Percentiles rank a stretch among this genome's conserved stretches.
phyloP scores from a whole-genome alignment of 139 green algal species.

The Tetraselmis chui region DNA sequence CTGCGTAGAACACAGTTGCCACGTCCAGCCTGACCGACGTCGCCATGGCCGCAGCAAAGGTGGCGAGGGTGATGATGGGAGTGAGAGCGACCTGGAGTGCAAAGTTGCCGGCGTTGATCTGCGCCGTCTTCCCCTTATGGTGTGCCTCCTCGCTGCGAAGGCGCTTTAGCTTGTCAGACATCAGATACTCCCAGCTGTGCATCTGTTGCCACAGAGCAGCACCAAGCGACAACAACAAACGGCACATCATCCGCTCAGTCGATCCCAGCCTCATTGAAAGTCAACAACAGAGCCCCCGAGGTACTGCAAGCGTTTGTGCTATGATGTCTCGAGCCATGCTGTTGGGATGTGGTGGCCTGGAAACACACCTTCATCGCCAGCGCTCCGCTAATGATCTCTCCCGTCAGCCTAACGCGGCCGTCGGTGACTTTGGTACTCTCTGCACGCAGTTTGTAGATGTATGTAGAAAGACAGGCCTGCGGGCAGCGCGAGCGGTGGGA shows the following conservation, averaged over 20 bases:
- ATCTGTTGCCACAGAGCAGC: neutral
- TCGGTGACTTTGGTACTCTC: constrained; percentile 47
- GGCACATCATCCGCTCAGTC: neutral
- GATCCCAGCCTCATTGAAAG: neutral
- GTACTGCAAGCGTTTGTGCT: too few species aligned
- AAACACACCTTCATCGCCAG: constrained; percentile 83
- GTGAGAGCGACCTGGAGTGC: constrained; percentile 50
- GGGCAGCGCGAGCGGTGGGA: too few species aligned
- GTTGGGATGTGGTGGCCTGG: too few species aligned
- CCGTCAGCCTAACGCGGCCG: constrained; percentile 68
- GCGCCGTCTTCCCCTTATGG: constrained; percentile 1
- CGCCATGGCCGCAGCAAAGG: constrained; percentile 37
- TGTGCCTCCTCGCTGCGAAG: constrained; percentile 7
- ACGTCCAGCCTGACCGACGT: constrained; percentile 34
- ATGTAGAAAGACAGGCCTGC: constrained; percentile 2
- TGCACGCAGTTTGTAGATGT: constrained; percentile 4
- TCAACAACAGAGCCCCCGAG: too few species aligned
- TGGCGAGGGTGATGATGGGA: constrained; percentile 57
- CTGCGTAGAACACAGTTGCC: constrained; percentile 57
- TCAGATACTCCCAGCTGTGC: too few species aligned
- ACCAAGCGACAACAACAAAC: neutral
- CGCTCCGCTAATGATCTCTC: constrained; percentile 45
- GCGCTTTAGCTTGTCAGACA: neutral
- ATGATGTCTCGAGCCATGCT: too few species aligned
- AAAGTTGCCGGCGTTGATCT: constrained; percentile 13